A percentile compares a stretch with the other conserved stretches of the same genome.
These are phyloP conservation scores for Discostella pseudostelligera DNA, from an alignment of 108 stramenopile genomes.

Conservation along the genomic window DNA sequence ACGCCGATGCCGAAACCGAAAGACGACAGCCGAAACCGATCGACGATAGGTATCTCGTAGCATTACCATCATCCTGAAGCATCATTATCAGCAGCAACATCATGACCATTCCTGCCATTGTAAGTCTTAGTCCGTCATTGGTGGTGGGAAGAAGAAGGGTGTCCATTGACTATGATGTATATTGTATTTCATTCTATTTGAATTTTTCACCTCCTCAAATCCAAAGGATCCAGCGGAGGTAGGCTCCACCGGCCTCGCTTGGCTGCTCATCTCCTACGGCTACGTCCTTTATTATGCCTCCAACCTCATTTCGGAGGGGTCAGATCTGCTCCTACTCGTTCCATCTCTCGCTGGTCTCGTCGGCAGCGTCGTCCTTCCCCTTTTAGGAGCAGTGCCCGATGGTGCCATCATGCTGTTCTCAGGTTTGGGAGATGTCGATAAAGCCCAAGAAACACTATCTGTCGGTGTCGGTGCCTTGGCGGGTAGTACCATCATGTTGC, in stretches of 20 bases:
- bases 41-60: no score
- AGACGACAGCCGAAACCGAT: no score
- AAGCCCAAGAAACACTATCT: constrained; percentile 81
- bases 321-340: constrained; percentile 92
- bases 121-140: constrained; percentile 13
- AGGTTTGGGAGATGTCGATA: constrained; percentile 83
- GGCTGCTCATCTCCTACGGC: constrained; percentile 90
- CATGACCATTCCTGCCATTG: constrained; percentile 26
- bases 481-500: constrained; percentile 95
- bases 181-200: no score
- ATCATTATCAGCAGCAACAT: no score
- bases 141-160: no score
- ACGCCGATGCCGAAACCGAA: no score
- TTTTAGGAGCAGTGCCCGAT: constrained; percentile 97
- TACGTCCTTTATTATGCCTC: constrained; percentile 87
- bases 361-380: constrained; percentile 92
- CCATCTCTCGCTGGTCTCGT: constrained; percentile 92
- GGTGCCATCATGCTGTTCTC: constrained; percentile 96
- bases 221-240: constrained; percentile 25
- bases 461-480: constrained; percentile 98
- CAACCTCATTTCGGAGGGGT: constrained; percentile 94
- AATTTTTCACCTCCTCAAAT: neutral
- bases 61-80: no score
- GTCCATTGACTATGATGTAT: no score
- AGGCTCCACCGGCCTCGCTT: constrained; percentile 45